Percentiles rank a stretch among this genome's conserved stretches.
phyloP scores from a whole-genome alignment of 768 basidiomycete species.

The Boletus patriciae region DNA sequence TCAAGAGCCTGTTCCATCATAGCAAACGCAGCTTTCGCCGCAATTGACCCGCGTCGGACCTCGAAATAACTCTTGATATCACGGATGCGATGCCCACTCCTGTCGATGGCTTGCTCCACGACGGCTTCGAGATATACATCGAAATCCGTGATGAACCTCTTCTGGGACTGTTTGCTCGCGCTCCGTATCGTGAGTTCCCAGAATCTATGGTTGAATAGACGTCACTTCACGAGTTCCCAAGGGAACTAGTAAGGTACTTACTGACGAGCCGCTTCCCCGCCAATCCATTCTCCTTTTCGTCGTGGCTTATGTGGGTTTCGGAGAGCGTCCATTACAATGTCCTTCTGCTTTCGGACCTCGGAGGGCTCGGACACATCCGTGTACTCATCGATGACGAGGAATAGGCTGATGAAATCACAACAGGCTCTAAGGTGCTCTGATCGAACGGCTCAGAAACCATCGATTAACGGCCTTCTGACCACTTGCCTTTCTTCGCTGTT shows the following conservation, averaged over 20 bases:
- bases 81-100: conserved; percentile 26
- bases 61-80: conserved; percentile 41
- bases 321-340: conserved; percentile 24
- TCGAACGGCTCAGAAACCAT: background rate
- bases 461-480: too few relatives aligned
- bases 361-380: conserved; percentile 41
- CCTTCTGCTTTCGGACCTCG: conserved; percentile 27
- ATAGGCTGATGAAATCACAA: conserved; percentile 52
- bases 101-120: conserved; percentile 7
- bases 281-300: conserved; percentile 17
- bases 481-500: conserved; percentile 9
- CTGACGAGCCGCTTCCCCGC: conserved; percentile 16
- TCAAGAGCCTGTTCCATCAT: conserved; percentile 33
- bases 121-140: conserved; percentile 2
- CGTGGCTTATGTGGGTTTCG: conserved; percentile 12
- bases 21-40: background rate
- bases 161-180: conserved; percentile 1
- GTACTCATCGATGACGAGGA: conserved; percentile 52
- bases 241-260: background rate
- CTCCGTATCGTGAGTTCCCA: conserved; percentile 11
- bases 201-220: conserved; percentile 4
- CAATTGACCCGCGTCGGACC: conserved; percentile 39
- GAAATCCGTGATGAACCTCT: conserved; percentile 2
- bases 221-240: background rate
- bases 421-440: conserved; percentile 31